phyloP scores from a whole-genome alignment of 31 red algal species.

The Asparagopsis taxiformis region DNA sequence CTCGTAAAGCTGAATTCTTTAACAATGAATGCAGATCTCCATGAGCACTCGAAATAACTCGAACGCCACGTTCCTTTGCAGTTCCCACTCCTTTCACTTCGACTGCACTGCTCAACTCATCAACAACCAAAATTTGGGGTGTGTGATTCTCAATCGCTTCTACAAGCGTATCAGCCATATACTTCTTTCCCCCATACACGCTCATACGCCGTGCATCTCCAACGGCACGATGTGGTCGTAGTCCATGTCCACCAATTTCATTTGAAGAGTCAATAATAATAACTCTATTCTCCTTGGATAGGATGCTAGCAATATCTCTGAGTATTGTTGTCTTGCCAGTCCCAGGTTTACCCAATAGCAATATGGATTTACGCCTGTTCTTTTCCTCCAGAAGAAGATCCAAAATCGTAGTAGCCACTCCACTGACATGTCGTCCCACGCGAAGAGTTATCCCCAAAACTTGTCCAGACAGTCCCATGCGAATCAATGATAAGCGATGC shows the following conservation, averaged over 20 bases:
- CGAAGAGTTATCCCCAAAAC: conserved; percentile 9
- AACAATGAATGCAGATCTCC: conserved; percentile 5
- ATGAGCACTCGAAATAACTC: conserved; percentile 22
- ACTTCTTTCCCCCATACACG: conserved; percentile 1
- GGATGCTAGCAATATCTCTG: conserved; percentile 15
- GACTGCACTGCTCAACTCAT: conserved; percentile 10
- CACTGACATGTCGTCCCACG: conserved; percentile 2
- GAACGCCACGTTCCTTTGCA: conserved; percentile 1
- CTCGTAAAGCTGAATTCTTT: conserved; percentile 3
- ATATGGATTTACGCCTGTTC: not conserved
- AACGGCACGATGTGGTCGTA: not conserved
- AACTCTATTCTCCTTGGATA: conserved; percentile 1
- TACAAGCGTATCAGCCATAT: not conserved
- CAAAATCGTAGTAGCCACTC: conserved; percentile 1
- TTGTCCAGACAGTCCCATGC: not conserved
- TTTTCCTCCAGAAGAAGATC: not conserved
- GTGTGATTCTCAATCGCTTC: conserved; percentile 31
- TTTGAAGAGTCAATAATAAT: conserved; percentile 37
- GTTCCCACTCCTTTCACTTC: conserved; percentile 7
- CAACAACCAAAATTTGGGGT: conserved; percentile 13
- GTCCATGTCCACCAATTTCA: conserved; percentile 20
- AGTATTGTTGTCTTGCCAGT: conserved; percentile 34
- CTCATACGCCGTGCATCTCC: conserved; percentile 32
- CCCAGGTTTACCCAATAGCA: conserved; percentile 10
- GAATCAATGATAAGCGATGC: conserved; percentile 19